phyloP scores from a whole-genome alignment of 179 eudicot species.

The Actinidia arguta region DNA sequence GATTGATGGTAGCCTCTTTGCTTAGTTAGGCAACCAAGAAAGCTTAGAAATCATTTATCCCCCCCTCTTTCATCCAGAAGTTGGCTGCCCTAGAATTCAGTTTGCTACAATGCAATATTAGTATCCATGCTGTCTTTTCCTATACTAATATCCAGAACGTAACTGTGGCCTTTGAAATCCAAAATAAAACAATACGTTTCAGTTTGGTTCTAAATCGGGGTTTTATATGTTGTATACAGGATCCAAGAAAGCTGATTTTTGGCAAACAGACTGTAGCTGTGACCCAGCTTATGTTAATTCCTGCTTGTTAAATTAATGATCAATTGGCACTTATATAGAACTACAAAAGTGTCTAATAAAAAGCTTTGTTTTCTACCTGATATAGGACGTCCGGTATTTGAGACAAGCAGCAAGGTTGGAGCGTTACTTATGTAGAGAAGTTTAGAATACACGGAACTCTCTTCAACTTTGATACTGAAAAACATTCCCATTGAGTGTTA shows the following conservation, averaged over 20 bases:
- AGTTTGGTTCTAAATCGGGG: background rate
- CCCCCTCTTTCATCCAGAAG: background rate
- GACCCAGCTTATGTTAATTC: background rate
- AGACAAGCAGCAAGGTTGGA: background rate
- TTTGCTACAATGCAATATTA: background rate
- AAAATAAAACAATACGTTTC: background rate
- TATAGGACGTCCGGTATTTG: background rate
- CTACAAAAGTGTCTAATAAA: background rate
- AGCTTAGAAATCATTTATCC: background rate
- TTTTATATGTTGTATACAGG: background rate
- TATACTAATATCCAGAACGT: background rate
- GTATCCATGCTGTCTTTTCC: background rate
- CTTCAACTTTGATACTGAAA: background rate
- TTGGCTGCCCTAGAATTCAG: constrained; percentile 2
- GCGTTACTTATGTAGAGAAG: background rate
- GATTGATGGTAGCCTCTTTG: constrained; percentile 9
- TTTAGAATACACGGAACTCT: background rate
- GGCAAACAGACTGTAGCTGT: background rate
- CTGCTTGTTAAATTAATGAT: background rate
- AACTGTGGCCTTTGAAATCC: background rate
- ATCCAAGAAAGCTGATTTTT: background rate
- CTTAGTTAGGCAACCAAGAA: constrained; percentile 2
- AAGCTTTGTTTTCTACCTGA: background rate
- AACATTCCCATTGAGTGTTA: background rate
- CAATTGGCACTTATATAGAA: no score